phyloP scores from a whole-genome alignment of 495 filamentous ascomycete genomes.

The Lichina pygmaea region DNA sequence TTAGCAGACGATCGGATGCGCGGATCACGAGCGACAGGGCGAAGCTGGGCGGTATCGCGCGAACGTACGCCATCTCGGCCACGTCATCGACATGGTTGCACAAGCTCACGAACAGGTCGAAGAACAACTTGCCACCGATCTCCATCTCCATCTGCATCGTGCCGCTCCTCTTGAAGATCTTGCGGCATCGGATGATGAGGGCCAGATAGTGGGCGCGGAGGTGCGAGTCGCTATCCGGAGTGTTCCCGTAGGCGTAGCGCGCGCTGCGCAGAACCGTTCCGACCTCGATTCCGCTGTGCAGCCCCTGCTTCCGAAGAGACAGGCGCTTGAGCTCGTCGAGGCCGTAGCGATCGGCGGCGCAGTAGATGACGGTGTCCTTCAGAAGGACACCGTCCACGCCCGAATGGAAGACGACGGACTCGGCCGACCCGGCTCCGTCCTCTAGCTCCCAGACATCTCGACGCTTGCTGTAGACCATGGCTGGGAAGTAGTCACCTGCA shows the following conservation, averaged over 20 bases:
- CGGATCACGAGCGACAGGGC: not conserved
- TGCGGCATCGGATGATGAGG: constrained; percentile 76
- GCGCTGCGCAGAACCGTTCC: constrained; percentile 70
- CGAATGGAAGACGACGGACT: constrained; percentile 44
- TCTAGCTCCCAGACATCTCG: constrained; percentile 48
- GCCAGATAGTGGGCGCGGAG: constrained; percentile 86
- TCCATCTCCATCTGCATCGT: constrained; percentile 98
- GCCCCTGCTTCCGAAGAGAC: constrained; percentile 67
- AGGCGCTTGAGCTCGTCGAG: constrained; percentile 62
- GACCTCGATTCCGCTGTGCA: constrained; percentile 63
- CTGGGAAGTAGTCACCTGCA: constrained; percentile 33
- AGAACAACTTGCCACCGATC: constrained; percentile 71
- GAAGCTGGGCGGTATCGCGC: not conserved
- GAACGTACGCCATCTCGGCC: constrained; percentile 25
- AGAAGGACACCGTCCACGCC: constrained; percentile 39
- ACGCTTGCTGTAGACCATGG: constrained; percentile 40
- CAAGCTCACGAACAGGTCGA: constrained; percentile 92
- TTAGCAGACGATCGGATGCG: not conserved
- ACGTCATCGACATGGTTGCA: constrained; percentile 91
- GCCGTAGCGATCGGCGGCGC: constrained; percentile 56
- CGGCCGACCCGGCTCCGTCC: constrained; percentile 30
- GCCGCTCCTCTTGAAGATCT: constrained; percentile 85
- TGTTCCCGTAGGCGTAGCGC: constrained; percentile 83
- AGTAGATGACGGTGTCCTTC: constrained; percentile 80
- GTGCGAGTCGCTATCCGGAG: constrained; percentile 64